Evolutionary conservation across 2,329 filamentous ascomycete genomes (phyloP), one percentile per base, ranked within the genome.

Genomic region (Daldinia eschscholtzii): DNA sequence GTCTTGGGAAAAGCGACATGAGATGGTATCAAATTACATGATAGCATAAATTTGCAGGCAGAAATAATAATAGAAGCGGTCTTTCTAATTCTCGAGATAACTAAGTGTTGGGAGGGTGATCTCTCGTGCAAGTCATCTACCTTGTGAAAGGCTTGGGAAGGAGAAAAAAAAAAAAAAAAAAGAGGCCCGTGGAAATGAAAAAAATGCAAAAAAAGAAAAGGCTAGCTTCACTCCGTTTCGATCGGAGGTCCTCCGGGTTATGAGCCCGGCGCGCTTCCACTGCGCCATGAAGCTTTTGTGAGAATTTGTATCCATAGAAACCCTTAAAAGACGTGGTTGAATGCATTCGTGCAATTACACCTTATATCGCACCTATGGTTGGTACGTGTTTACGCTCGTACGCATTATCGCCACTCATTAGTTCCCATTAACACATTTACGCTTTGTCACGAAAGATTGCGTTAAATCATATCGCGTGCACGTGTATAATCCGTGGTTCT

Each of bases 211-310:
- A 63, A 63, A 42, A 39, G 7, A 26, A 57, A 6, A 23, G n/a
- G 6, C 13, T 65, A 65, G 57, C 63, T 62, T 50, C 53, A 62
- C 58, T 63, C 58, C 63, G 63, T 65, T 61, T 65, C 63, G 63
- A 65, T 61, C 63, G 57, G 63, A 65, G 63, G 63, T 41, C 63
- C 63, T 69, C 60, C 60, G 50, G 59, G 65, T 57, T 58, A 64
- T 52, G 41, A 64, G 57, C 57, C 65, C 52, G 52, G 50, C 57
- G 61, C 61, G 65, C 65, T 68, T 55, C 61, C 61, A 61, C 57
- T 68, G 57, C 65, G 61, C 65, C 57, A 68, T 61, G 42, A 61
- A 64, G 65, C 57, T 64, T 35, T 35, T 35, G 30, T 33, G 6
- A 12, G 7, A 7, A 33, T 5, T 18, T 41, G 30, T 41, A 23